Percentiles rank a stretch among this genome's conserved stretches.
Evolutionary conservation across 768 basidiomycete species (phyloP).

Genomic region (Gloeopeniophorella convolvens): DNA sequence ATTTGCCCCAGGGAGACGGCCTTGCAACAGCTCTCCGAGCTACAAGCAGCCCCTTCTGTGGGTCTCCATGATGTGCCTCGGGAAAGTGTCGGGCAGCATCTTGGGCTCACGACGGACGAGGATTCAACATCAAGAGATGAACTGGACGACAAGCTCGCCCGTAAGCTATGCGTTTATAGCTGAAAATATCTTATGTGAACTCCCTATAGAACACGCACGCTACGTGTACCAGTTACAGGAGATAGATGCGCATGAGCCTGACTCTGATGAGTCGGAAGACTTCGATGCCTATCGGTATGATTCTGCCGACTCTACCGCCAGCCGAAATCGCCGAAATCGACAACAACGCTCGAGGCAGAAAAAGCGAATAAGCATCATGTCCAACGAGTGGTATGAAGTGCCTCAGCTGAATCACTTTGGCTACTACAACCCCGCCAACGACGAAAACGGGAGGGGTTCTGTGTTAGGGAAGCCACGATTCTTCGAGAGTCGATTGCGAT

Average conservation of each 20-base stretch:
- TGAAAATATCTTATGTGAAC: neutral
- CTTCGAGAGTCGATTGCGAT: constrained; percentile 19
- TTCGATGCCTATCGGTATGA: constrained; percentile 22
- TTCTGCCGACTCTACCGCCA: constrained; percentile 38
- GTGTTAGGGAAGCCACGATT: constrained; percentile 5
- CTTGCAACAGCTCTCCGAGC: constrained; percentile 48
- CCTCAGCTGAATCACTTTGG: constrained; percentile 39
- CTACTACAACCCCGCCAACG: constrained; percentile 34
- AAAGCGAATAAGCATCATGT: constrained; percentile 65
- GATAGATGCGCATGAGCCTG: constrained; percentile 23
- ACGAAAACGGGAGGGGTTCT: constrained; percentile 23
- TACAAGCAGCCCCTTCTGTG: constrained; percentile 77
- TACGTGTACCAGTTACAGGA: constrained; percentile 42
- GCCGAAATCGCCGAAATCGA: constrained; percentile 23
- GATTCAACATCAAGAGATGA: constrained; percentile 44
- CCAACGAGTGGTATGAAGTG: constrained; percentile 50
- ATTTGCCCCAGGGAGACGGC: constrained; percentile 40
- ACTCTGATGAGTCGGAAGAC: constrained; percentile 27
- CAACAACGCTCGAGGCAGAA: constrained; percentile 29
- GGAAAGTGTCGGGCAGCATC: constrained; percentile 57
- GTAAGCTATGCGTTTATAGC: constrained; percentile 37
- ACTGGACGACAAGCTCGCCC: constrained; percentile 63
- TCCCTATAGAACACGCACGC: constrained; percentile 50
- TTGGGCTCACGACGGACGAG: constrained; percentile 48
- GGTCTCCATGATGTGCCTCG: constrained; percentile 78